phyloP scores from a whole-genome alignment of 2,329 filamentous ascomycete genomes.

The Trichoderma atrobrunneum region DNA sequence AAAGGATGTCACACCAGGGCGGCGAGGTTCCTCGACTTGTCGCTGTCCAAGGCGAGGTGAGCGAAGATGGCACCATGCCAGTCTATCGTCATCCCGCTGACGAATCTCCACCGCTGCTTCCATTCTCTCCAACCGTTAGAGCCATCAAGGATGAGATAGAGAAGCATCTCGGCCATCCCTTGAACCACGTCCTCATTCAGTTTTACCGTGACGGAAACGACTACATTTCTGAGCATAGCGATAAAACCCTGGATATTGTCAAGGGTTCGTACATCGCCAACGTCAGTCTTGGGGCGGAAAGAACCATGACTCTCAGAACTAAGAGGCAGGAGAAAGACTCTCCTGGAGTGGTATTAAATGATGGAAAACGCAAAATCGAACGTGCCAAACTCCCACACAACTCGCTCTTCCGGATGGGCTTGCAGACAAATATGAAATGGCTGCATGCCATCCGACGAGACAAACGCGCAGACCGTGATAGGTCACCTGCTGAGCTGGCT shows the following conservation, averaged over 20 bases:
- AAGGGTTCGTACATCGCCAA: conserved; percentile 83
- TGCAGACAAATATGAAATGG: conserved; percentile 80
- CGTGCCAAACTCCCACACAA: conserved; percentile 80
- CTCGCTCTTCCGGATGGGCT: conserved; percentile 79
- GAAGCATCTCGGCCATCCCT: conserved; percentile 66
- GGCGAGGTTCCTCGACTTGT: conserved; percentile 90
- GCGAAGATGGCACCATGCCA: conserved; percentile 69
- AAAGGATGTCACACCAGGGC: conserved; percentile 87
- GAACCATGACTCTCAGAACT: conserved; percentile 84
- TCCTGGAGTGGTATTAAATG: conserved; percentile 25
- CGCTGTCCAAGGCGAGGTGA: conserved; percentile 76
- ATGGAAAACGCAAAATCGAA: conserved; percentile 54
- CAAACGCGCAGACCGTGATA: conserved; percentile 67
- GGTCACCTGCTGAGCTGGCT: conserved; percentile 66
- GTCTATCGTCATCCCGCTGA: conserved; percentile 95
- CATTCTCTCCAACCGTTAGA: conserved; percentile 72
- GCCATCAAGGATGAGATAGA: conserved; percentile 68
- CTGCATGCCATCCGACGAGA: conserved; percentile 90
- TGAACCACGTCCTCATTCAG: conserved; percentile 94
- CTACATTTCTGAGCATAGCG: conserved; percentile 93
- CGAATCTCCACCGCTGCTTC: conserved; percentile 72
- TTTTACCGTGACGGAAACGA: conserved; percentile 86
- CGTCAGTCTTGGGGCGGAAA: conserved; percentile 85
- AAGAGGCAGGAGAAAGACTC: conserved; percentile 59
- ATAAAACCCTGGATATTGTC: conserved; percentile 92